Percentiles rank a stretch among this genome's conserved stretches.
Conservation (phyloP, 805 yeast genomes). For the Sugiyamaella smithiae region DNA sequence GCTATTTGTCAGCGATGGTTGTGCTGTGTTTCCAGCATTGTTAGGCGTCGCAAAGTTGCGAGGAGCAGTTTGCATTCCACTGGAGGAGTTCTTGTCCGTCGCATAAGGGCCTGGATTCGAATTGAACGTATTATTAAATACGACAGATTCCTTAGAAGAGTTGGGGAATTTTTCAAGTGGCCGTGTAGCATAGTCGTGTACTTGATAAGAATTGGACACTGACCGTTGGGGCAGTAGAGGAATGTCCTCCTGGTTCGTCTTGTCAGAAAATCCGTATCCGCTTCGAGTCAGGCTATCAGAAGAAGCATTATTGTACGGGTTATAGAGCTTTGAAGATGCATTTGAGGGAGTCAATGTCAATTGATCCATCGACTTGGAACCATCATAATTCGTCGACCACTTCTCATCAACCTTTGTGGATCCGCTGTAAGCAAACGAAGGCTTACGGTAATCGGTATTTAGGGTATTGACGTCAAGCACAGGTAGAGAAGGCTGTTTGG, state of each 20-base stretch:
- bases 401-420: neutral
- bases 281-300: neutral
- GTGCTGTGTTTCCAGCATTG: too few species aligned
- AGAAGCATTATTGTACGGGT: neutral
- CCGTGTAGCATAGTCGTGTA: too few species aligned
- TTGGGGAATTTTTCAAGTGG: neutral
- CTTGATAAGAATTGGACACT: too few species aligned
- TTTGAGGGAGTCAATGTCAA: conserved; percentile 1
- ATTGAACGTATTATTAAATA: too few species aligned
- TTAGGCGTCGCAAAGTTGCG: too few species aligned
- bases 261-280: neutral
- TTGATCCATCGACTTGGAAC: neutral
- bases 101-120: too few species aligned
- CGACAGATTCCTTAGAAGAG: too few species aligned
- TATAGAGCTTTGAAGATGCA: neutral
- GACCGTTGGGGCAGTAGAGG: neutral
- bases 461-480: conserved; percentile 13
- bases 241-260: neutral
- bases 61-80: too few species aligned
- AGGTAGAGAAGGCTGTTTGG: conserved; percentile 31
- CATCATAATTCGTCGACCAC: neutral
- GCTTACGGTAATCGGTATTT: neutral
- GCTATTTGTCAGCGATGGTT: too few species aligned
- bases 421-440: neutral
- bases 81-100: too few species aligned